A percentile compares a stretch with the other conserved stretches of the same genome.
Evolutionary conservation across 2,329 filamentous ascomycete species (phyloP).

Genomic region (Penicillium sp.): DNA sequence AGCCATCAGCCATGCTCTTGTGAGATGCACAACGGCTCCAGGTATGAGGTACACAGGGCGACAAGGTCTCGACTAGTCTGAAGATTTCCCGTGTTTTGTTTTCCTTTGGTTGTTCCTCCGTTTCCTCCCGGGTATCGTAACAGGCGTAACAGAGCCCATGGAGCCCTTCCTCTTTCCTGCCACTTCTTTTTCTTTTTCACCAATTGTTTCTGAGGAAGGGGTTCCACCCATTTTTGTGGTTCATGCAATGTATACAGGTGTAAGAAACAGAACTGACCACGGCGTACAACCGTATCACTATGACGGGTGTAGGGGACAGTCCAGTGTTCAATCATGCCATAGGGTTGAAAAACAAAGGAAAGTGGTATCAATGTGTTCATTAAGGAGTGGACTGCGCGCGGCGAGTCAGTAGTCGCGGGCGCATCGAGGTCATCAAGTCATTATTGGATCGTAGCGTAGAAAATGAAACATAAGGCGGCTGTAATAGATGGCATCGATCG

Average conservation of each 20-base stretch:
- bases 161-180: constrained; percentile 4
- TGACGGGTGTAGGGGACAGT: constrained; percentile 15
- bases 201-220: background rate
- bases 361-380: constrained; percentile 27
- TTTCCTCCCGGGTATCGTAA: constrained; percentile 4
- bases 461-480: constrained; percentile 15
- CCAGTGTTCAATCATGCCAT: constrained; percentile 15
- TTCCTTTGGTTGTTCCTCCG: constrained; percentile 6
- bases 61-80: background rate
- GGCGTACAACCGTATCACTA: constrained; percentile 22
- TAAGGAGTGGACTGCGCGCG: constrained; percentile 35
- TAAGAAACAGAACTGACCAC: constrained; percentile 18
- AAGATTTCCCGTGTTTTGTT: constrained; percentile 6
- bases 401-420: constrained; percentile 43
- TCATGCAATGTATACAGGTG: constrained; percentile 23
- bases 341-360: constrained; percentile 21
- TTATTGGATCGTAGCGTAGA: constrained; percentile 27
- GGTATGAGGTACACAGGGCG: constrained; percentile 20
- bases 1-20: constrained; percentile 13
- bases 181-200: constrained; percentile 4
- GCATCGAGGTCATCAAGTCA: constrained; percentile 32
- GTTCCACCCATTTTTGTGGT: background rate
- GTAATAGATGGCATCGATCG: constrained; percentile 11
- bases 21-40: constrained; percentile 18
- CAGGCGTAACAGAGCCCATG: constrained; percentile 8